phyloP scores from a whole-genome alignment of 2,329 filamentous ascomycete species.

The Penicillium palitans region DNA sequence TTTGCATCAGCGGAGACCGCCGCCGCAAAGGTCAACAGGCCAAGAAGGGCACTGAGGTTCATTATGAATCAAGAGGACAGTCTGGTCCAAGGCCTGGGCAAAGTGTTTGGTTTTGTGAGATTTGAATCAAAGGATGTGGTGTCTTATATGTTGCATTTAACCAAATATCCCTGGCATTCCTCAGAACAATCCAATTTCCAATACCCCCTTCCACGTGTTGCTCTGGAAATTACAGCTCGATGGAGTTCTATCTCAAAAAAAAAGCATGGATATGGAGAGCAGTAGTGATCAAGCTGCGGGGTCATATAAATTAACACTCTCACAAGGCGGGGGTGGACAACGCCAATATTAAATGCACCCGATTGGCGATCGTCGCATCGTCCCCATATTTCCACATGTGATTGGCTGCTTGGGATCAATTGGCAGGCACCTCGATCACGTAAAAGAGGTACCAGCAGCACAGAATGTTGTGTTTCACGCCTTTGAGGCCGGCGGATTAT shows the following conservation, averaged over 20 bases:
- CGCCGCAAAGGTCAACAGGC: constrained; percentile 27
- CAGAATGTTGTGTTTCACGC: not conserved
- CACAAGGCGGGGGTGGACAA: constrained; percentile 1
- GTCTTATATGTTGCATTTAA: constrained; percentile 1
- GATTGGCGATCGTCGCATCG: constrained; percentile 12
- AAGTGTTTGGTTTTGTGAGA: not conserved
- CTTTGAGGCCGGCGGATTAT: not conserved
- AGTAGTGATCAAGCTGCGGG: constrained; percentile 8
- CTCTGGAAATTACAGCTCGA: constrained; percentile 3
- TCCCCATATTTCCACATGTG: not conserved
- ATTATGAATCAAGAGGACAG: constrained; percentile 11
- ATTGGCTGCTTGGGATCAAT: constrained; percentile 5
- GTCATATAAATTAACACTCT: constrained; percentile 4
- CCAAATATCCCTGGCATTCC: constrained; percentile 7
- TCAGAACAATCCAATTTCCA: not conserved
- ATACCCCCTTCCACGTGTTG: constrained; percentile 14
- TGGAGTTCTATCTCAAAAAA: not conserved
- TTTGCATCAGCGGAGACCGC: constrained; percentile 19
- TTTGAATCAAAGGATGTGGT: not conserved
- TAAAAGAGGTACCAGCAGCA: not conserved
- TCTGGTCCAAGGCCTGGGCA: not conserved
- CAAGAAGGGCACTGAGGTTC: constrained; percentile 27
- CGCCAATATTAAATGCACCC: constrained; percentile 2
- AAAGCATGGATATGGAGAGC: not conserved
- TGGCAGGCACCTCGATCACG: constrained; percentile 6